A percentile compares a stretch with the other conserved stretches of the same genome.
phyloP scores from a whole-genome alignment of 2,329 filamentous ascomycete genomes.

The Dothiorella sarmentorum region DNA sequence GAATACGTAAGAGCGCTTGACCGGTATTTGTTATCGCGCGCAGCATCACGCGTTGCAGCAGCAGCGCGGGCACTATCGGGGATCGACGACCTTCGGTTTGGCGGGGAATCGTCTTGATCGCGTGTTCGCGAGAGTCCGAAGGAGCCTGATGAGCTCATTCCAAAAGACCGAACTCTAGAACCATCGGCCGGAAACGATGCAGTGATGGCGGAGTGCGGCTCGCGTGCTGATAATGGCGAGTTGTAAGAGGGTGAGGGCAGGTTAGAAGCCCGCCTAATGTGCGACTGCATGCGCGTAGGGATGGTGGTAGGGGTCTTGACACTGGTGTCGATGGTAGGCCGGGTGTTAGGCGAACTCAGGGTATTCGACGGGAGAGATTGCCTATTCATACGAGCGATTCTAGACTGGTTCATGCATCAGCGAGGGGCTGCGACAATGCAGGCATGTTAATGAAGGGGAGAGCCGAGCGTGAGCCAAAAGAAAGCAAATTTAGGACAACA shows the following conservation, averaged over 20 bases:
- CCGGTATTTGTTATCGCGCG: slow-evolving; percentile 24
- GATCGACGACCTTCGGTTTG: slow-evolving; percentile 13
- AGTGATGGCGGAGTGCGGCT: slow-evolving; percentile 3
- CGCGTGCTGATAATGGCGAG: slow-evolving; percentile 7
- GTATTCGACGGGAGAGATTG: slow-evolving; percentile 34
- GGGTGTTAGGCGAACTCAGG: slow-evolving; percentile 25
- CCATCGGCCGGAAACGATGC: slow-evolving; percentile 3
- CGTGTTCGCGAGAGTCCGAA: slow-evolving; percentile 6
- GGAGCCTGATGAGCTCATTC: slow-evolving; percentile 7
- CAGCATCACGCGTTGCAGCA: slow-evolving; percentile 29
- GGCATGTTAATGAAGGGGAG: slow-evolving; percentile 14
- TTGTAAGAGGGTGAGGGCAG: slow-evolving; percentile 28
- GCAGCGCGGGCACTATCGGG: slow-evolving; percentile 6
- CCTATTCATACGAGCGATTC: slow-evolving; percentile 35
- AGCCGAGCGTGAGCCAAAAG: slow-evolving; percentile 3
- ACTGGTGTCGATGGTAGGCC: slow-evolving; percentile 27
- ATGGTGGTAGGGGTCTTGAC: slow-evolving; percentile 29
- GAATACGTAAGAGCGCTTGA: slow-evolving; percentile 12
- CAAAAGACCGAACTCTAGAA: slow-evolving; percentile 11
- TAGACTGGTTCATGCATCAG: slow-evolving; percentile 27
- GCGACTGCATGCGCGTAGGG: slow-evolving; percentile 27
- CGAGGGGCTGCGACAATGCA: not conserved
- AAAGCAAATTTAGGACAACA: not conserved
- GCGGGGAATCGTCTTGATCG: slow-evolving; percentile 10
- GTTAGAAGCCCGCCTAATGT: slow-evolving; percentile 32